Conservation (phyloP, 805 yeast genomes). For the Candida glaebosa region DNA sequence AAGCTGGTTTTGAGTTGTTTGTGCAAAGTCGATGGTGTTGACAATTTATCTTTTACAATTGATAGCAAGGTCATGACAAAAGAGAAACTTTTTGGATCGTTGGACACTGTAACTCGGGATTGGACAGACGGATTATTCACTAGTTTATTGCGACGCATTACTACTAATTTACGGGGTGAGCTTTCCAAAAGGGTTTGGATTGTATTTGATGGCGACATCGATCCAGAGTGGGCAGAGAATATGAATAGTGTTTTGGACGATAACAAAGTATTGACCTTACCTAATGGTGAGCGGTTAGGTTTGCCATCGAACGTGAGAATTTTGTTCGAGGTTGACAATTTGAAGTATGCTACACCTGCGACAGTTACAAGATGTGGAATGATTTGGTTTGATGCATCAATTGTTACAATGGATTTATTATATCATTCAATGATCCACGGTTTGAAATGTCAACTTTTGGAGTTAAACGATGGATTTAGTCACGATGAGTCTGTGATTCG, state of each 20-base stretch:
- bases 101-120: conserved; percentile 78
- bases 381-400: conserved; percentile 58
- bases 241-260: conserved; percentile 90
- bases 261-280: conserved; percentile 73
- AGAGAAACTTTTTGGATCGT: conserved; percentile 59
- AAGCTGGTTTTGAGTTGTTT: conserved; percentile 45
- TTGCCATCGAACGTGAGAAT: conserved; percentile 63
- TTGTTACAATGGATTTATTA: conserved; percentile 16
- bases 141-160: conserved; percentile 54
- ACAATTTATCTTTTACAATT: conserved; percentile 42
- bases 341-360: conserved; percentile 78
- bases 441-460: conserved; percentile 12
- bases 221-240: conserved; percentile 91
- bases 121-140: conserved; percentile 92
- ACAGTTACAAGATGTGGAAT: conserved; percentile 92
- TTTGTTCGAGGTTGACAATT: conserved; percentile 70
- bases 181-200: conserved; percentile 60
- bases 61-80: conserved; percentile 79
- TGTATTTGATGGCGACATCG: conserved; percentile 88
- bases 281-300: conserved; percentile 82
- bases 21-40: conserved; percentile 28
- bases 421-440: conserved; percentile 15
- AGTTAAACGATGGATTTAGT: conserved; percentile 7
- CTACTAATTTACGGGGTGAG: conserved; percentile 59
- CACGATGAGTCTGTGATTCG: conserved; percentile 6